Conservation (phyloP, 805 yeast species). For the Barnettozyma sp. region DNA sequence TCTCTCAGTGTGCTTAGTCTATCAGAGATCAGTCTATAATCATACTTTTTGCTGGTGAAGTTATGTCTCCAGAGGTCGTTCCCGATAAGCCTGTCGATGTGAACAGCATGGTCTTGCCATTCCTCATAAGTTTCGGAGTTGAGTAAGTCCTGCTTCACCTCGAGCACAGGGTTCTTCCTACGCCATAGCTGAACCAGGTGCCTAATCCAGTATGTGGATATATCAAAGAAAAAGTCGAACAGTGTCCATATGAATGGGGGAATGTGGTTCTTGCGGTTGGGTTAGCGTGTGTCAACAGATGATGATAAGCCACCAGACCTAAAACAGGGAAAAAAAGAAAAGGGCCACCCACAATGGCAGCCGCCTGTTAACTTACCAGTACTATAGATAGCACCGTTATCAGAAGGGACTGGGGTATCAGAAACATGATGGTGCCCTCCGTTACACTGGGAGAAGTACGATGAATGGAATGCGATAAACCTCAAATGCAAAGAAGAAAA, state of each 20-base stretch:
- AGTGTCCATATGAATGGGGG: constrained; percentile 38
- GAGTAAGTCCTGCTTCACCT: constrained; percentile 42
- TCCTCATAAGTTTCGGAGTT: constrained; percentile 55
- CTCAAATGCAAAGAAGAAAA: not conserved
- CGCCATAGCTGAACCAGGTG: constrained; percentile 21
- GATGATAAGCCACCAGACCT: too few species aligned
- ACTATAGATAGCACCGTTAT: constrained; percentile 1
- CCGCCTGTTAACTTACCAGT: not conserved
- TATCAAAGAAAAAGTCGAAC: constrained; percentile 35
- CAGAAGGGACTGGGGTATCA: constrained; percentile 1
- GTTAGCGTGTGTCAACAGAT: not conserved
- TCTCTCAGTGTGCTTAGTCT: constrained; percentile 54
- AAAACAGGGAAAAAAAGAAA: not conserved
- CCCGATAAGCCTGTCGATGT: constrained; percentile 45
- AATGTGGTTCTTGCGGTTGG: constrained; percentile 27
- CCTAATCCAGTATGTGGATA: constrained; percentile 35
- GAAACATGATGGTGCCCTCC: too few species aligned
- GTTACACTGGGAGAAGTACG: not conserved
- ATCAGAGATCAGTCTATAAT: constrained; percentile 73
- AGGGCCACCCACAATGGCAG: not conserved
- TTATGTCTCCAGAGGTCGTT: constrained; percentile 72
- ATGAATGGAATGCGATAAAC: not conserved
- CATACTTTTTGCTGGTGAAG: constrained; percentile 74
- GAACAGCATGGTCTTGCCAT: constrained; percentile 53
- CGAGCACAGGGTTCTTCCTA: constrained; percentile 38